Conservation (phyloP, 163 green algal genomes). For the Scenedesmus sp. region DNA sequence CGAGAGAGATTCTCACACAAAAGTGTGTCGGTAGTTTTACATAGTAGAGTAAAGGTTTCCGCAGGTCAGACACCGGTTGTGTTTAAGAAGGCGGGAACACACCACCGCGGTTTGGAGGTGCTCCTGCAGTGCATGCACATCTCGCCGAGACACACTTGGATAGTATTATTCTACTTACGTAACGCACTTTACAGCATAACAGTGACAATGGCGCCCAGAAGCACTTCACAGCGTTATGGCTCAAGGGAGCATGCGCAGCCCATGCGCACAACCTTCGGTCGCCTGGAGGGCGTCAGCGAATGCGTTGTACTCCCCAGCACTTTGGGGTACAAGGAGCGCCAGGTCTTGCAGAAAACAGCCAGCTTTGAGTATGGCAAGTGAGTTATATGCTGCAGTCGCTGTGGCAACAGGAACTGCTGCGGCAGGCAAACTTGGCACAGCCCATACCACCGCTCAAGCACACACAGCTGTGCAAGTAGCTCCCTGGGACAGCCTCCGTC, state of each 20-base stretch:
- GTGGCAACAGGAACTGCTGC: background rate
- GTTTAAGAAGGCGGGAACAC: too few relatives aligned
- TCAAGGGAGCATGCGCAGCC: background rate
- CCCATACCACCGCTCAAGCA: background rate
- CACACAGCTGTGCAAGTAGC: background rate
- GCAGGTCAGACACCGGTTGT: too few relatives aligned
- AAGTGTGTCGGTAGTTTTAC: too few relatives aligned
- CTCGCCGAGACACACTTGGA: background rate
- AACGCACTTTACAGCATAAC: background rate
- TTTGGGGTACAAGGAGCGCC: background rate
- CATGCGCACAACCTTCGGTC: slow-evolving; percentile 7
- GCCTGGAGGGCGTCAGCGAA: background rate
- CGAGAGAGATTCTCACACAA: too few relatives aligned
- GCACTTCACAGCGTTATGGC: background rate
- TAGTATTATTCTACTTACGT: background rate
- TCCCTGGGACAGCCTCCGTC: background rate
- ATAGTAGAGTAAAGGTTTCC: too few relatives aligned
- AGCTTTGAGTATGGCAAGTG: slow-evolving; percentile 50
- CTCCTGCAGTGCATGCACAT: background rate
- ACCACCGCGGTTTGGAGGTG: too few relatives aligned
- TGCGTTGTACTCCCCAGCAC: slow-evolving; percentile 31
- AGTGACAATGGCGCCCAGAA: background rate
- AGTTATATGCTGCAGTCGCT: background rate
- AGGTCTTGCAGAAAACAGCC: background rate
- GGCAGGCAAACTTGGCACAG: background rate